Evolutionary conservation across 495 filamentous ascomycete genomes (phyloP), one percentile per base, ranked within the genome.

Genomic region (Friedmanniomyces endolithicus): DNA sequence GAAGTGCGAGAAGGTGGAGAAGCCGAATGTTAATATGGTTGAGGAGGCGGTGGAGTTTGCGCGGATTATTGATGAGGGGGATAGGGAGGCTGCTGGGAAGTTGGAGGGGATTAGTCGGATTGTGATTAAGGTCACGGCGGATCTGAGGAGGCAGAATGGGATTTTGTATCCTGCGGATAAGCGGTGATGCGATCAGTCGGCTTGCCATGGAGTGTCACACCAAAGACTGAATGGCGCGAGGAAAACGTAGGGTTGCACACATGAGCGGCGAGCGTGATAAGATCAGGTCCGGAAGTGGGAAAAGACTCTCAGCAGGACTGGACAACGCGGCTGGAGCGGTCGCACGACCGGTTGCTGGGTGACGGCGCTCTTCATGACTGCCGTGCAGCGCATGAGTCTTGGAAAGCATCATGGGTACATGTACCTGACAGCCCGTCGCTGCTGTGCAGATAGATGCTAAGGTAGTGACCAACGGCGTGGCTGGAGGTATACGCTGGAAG

Each of bases 21-120:
- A 63, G 55, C 61, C 56, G 52, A 47, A 62, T 19, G 48, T 67
- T 11, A 70, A 70, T 60, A 57, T 70, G 64, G 60, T 58, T 48
- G 68, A 71, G 55, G 68, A 71, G 61, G 65, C 65, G 24, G 56
- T 40, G 22, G 67, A 67, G 55, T 68, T 67, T 60, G 68, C 65
- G 46, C 48, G 65, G 52, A 66, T 71, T n/a, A 65, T 71, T 33
- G 25, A 63, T 49, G 59, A 64, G 37, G 48, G 49, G 51, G 68
- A 71, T 55, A 43, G 17, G 22, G 58, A 58, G 52, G 64, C 53
- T 44, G 61, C 57, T 12, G 52, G 41, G 39, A 55, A 62, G 59
- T 53, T 65, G 61, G 67, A 65, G 56, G 39, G 57, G 53, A 27
- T 67, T 20, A 64, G 60, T 50, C 55, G 53, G 54, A 63, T 49